A percentile compares a stretch with the other conserved stretches of the same genome.
These are phyloP conservation scores for Arthroderma sp. DNA, from an alignment of 2,329 filamentous ascomycete species.

Conservation along the genomic window DNA sequence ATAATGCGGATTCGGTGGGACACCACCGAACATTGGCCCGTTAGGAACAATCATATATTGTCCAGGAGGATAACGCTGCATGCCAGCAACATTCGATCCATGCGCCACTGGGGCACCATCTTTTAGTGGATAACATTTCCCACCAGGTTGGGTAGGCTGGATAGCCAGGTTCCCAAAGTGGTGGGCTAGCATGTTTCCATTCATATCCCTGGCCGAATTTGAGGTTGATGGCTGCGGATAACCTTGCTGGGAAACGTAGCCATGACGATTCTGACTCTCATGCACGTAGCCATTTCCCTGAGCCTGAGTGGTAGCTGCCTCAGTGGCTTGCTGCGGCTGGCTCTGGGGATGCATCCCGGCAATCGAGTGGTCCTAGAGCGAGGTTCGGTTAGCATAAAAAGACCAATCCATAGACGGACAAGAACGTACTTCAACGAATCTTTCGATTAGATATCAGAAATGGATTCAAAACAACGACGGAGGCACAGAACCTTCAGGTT, in stretches of 20 bases:
- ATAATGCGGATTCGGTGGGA: constrained; percentile 19
- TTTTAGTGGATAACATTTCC: constrained; percentile 19
- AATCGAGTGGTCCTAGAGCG: constrained; percentile 2
- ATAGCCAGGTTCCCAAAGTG: constrained; percentile 17
- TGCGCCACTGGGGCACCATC: constrained; percentile 15
- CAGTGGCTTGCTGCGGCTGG: constrained; percentile 15
- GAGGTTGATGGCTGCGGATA: constrained; percentile 12
- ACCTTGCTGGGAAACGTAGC: constrained; percentile 12
- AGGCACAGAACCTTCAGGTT: too few species aligned
- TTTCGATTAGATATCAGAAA: too few species aligned
- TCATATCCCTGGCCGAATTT: constrained; percentile 11
- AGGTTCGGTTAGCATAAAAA: neutral
- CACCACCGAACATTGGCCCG: constrained; percentile 19
- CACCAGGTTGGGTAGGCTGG: constrained; percentile 17
- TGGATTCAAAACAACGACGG: too few species aligned
- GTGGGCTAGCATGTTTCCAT: constrained; percentile 13
- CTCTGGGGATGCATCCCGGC: constrained; percentile 16
- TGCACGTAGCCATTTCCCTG: constrained; percentile 15
- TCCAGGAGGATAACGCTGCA: constrained; percentile 16
- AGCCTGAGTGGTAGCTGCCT: constrained; percentile 14
- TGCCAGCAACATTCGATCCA: constrained; percentile 15
- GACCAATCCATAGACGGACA: neutral
- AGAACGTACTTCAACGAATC: neutral
- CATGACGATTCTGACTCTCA: constrained; percentile 15
- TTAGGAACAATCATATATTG: constrained; percentile 21